Base-by-base conservation (phyloP, 306 rosid genomes). In the Trifolium subterraneum region DNA sequence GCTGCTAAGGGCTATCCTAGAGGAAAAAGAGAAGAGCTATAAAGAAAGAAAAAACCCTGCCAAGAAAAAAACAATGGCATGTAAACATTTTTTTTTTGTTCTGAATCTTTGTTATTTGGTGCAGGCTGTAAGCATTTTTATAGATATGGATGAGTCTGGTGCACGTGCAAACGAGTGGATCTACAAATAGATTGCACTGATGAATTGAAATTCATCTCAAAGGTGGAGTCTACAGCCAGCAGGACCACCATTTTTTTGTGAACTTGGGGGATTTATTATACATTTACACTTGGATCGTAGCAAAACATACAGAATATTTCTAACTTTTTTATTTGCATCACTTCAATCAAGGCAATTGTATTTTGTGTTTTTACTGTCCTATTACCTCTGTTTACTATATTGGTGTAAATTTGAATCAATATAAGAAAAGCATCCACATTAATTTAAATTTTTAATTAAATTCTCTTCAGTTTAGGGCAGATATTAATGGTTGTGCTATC, bases 81-180 rank as follows among this genome's bases (percentile, higher is more conserved):
- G 64, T 29, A 2, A 64, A 60, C 64, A n/a, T 10, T 12, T 61
- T 55, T 4, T 56, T 12, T 22, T 23, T 5, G 2, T 19, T 62
- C 23, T 29, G 22, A 45, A 16, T 56, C 56, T n/a, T 50, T 62
- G 66, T 68, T 36, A 72, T 66, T 74, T 73, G 48, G 41, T 79
- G 87, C 88, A 93, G 98, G 97, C 97, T 6, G 98, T 94, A 35
- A 94, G 97, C 90, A 92, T 94, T 68, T 94, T 94, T 61, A 94
- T 94, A 27, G 98, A 94, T 64, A 91, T 94, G 95, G 97, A 94
- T 62, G 93, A 87, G 65, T 90, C 98, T 1, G 99, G 95, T 23
- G 97, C 93, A 19, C 96, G 96, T 5, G 79, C 99, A 19, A 88
- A 88, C 25, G 97, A 94, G 82, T 94, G 96, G 97, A 94, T 92